Base-by-base conservation (phyloP, 1,139 yeast genomes). In the Sugiyamaella xylanicola region DNA sequence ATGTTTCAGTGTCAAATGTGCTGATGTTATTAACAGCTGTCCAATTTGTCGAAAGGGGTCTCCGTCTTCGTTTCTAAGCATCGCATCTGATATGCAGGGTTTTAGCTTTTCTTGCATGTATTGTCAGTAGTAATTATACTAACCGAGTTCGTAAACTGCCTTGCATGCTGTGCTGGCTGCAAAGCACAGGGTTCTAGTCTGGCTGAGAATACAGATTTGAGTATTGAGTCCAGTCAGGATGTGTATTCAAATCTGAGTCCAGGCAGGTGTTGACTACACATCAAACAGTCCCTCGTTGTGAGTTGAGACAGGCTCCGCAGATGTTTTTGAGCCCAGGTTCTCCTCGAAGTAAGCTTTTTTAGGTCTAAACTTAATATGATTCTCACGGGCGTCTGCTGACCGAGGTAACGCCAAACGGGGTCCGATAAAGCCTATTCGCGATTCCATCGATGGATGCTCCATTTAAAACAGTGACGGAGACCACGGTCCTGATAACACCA, bases 11-110 rank as follows among this genome's bases (percentile, higher is more conserved):
- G 9, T 59, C 62, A 51, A 61, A 64, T 39, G 55, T 55, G 2
- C 50, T 65, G n/a, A 63, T 64, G 63, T 57, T 61, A n/a, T 48
- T 48, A 17, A 51, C 62, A 39, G 68, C 68, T 11, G 54, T 57
- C 11, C 43, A 51, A 25, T 59, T 51, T 27, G 68, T 65, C 32
- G 56, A 61, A 53, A 39, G 59, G 47, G 62, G 63, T 41, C 37
- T 63, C 21, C 56, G 63, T 25, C 48, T 61, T 27, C 49, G 57
- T 20, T 51, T 45, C 27, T 51, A 51, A 22, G 2, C 5, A 3
- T 11, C 11, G 25, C n/a, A 13, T 16, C 22, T 20, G 41, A 8
- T 32, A 4, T 32, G 37, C 37, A 32, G 37, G 37, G 37, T 15
- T n/a, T n/a, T 13, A 8, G 37, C 37, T 8, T 11, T 15, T 32